These are phyloP conservation scores for Botrytis squamosa DNA, from an alignment of 2,329 filamentous ascomycete genomes.

Conservation along the genomic window DNA sequence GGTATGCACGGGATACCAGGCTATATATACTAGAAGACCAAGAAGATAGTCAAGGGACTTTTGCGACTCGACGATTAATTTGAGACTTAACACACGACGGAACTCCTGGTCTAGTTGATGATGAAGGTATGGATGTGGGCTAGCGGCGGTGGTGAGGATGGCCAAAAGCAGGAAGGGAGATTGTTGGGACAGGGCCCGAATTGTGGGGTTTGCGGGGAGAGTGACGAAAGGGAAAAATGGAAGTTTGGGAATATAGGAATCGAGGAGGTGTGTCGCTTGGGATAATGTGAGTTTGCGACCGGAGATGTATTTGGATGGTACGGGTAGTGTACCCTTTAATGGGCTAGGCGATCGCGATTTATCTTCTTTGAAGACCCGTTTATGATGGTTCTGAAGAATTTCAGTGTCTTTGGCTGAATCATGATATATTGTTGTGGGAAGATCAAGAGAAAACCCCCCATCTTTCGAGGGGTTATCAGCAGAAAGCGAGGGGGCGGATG, in stretches of 20 bases:
- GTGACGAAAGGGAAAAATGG: slow-evolving; percentile 36
- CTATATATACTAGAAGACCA: slow-evolving; percentile 57
- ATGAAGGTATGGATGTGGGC: slow-evolving; percentile 30
- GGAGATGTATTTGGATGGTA: slow-evolving; percentile 23
- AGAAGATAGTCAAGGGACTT: slow-evolving; percentile 57
- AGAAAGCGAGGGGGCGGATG: neutral
- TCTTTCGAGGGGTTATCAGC: slow-evolving; percentile 8
- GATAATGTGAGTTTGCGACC: slow-evolving; percentile 29
- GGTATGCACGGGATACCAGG: slow-evolving; percentile 49
- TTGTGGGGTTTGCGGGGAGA: slow-evolving; percentile 29
- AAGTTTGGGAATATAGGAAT: slow-evolving; percentile 24
- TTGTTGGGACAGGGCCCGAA: slow-evolving; percentile 31
- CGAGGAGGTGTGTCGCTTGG: slow-evolving; percentile 33
- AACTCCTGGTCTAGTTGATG: slow-evolving; percentile 38
- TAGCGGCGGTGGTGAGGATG: slow-evolving; percentile 34
- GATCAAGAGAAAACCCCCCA: slow-evolving; percentile 32
- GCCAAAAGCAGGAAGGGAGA: slow-evolving; percentile 36
- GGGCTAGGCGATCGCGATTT: slow-evolving; percentile 1
- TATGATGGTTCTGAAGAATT: slow-evolving; percentile 31
- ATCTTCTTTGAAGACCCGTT: slow-evolving; percentile 28
- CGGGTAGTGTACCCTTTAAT: neutral
- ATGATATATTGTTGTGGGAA: slow-evolving; percentile 28
- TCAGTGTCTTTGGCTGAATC: slow-evolving; percentile 29
- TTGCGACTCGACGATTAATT: slow-evolving; percentile 53
- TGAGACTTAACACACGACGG: slow-evolving; percentile 33